Base-by-base conservation (phyloP, 768 basidiomycete species). In the Steccherinum ochraceum region DNA sequence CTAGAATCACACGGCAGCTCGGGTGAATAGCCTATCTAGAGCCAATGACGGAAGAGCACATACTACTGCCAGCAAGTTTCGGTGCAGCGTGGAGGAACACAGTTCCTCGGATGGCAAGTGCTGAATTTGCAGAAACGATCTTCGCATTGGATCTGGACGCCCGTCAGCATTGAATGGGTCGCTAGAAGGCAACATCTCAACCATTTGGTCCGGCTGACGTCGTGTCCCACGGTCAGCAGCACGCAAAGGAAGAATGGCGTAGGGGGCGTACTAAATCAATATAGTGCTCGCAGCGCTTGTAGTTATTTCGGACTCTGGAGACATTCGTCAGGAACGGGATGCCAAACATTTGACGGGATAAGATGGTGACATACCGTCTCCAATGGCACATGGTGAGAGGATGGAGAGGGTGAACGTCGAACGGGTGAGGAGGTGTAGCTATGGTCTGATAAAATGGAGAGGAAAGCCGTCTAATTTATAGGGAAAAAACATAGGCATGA, bases 1-100 rank as follows among this genome's bases (percentile, higher is more conserved):
- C 86, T 88, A 61, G 12, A 45, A 24, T 45, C 50, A 48, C 44
- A 55, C 30, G 44, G 56, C 45, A 51, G 46, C 48, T 46, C 16
- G 47, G 20, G 16, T 16, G 16, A 21, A 43, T 35, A 12, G 25
- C n/a, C 35, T 10, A 23, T 27, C 18, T 40, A 25, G 23, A 46
- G 19, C 41, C 21, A 35, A 7, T 43, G n/a, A 43, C 19, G 19
- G 41, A 20, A 24, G 20, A 18, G 30, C 52, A 66, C 85, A 69
- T 64, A 89, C 86, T 85, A 85, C 67, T 86, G 84, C 86, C 86
- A 88, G 62, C 86, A 88, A 21, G 80, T 81, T 21, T 62, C 69
- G 24, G 62, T 69, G 67, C 86, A 89, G 24, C 72, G 66, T 21
- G 81, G 76, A 4, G 69, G 62, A 24, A 76, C 74, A 59, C 86